A percentile compares a stretch with the other conserved stretches of the same genome.
Evolutionary conservation across 306 rosid species (phyloP).

Genomic region (Canavalia gladiata): DNA sequence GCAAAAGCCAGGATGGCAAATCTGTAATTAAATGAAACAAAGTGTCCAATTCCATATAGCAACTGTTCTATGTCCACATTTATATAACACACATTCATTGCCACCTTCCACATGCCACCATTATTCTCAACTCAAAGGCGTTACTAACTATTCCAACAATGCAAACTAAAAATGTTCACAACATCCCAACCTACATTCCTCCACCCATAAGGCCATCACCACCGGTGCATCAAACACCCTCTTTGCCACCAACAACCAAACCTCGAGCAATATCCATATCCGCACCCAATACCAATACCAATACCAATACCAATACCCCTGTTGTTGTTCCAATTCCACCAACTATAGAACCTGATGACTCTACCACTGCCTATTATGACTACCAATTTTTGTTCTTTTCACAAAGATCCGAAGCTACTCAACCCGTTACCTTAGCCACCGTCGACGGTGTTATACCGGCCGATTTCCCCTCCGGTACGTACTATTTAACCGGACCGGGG

Average conservation of each 20-base stretch:
- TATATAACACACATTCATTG: slow-evolving; percentile 20
- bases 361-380: slow-evolving; percentile 77
- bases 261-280: slow-evolving; percentile 62
- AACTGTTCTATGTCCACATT: slow-evolving; percentile 3
- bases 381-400: slow-evolving; percentile 86
- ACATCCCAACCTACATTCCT: slow-evolving; percentile 50
- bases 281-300: slow-evolving; percentile 30
- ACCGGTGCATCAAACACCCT: slow-evolving; percentile 43
- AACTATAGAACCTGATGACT: slow-evolving; percentile 58
- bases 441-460: slow-evolving; percentile 70
- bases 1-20: slow-evolving; percentile 56
- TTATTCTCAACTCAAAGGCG: not conserved
- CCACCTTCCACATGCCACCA: slow-evolving; percentile 40
- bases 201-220: slow-evolving; percentile 52
- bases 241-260: slow-evolving; percentile 25
- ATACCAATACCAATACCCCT: slow-evolving; percentile 11
- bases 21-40: slow-evolving; percentile 46
- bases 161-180: slow-evolving; percentile 59
- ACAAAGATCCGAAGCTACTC: slow-evolving; percentile 66
- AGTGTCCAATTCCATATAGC: slow-evolving; percentile 33
- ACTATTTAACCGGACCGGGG: slow-evolving; percentile 88
- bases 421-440: slow-evolving; percentile 53
- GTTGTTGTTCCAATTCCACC: slow-evolving; percentile 38
- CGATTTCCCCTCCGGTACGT: slow-evolving; percentile 82
- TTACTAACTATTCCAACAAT: slow-evolving; percentile 43